A percentile compares a stretch with the other conserved stretches of the same genome.
These are phyloP conservation scores for Penicillium pulvis DNA, from an alignment of 495 filamentous ascomycete species.

Conservation along the genomic window DNA sequence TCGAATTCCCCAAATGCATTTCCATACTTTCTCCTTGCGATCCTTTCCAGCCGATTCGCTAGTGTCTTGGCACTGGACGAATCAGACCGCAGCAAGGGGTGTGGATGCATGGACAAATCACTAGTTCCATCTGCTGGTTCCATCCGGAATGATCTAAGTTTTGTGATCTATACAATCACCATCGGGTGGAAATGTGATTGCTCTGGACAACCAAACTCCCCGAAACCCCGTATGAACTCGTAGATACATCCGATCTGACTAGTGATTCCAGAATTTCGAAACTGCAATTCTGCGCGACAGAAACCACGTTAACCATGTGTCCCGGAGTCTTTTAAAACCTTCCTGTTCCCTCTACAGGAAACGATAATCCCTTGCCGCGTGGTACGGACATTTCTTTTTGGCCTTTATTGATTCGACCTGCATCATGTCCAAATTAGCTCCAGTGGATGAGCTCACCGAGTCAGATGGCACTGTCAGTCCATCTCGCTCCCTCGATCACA, in stretches of 20 bases:
- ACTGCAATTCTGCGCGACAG: not conserved
- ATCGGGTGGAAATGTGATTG: not conserved
- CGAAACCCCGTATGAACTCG: no score
- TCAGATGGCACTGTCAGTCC: conserved; percentile 13
- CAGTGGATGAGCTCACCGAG: conserved; percentile 13
- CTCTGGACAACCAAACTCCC: not conserved
- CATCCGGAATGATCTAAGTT: not conserved
- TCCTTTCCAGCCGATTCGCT: not conserved
- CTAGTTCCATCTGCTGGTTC: not conserved
- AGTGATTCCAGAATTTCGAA: not conserved
- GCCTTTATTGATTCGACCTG: not conserved
- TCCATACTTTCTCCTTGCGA: not conserved
- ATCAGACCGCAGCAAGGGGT: not conserved
- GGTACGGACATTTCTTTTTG: not conserved
- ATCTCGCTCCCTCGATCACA: conserved; percentile 13
- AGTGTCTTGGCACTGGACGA: not conserved
- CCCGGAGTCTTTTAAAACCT: not conserved
- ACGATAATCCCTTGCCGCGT: not conserved
- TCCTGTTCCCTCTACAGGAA: not conserved
- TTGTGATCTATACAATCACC: not conserved
- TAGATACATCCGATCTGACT: not conserved
- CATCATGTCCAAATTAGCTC: conserved; percentile 21
- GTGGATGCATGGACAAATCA: not conserved
- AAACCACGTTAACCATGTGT: not conserved
- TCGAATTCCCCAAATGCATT: no score